These are phyloP conservation scores for Fraxinus sp. DNA, from an alignment of 305 asterid species.

Conservation along the genomic window DNA sequence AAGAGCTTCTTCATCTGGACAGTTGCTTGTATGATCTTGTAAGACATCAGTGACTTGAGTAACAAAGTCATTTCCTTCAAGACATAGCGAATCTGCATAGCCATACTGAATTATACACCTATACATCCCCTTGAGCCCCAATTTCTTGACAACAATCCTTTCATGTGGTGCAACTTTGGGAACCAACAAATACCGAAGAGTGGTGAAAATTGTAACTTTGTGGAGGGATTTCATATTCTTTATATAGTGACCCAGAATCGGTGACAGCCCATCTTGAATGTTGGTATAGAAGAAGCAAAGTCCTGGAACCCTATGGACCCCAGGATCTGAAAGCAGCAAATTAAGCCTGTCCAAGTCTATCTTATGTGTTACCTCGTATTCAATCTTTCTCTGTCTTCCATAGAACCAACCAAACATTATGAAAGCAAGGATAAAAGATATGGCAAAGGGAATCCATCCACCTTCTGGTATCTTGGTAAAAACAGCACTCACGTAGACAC, in stretches of 20 bases:
- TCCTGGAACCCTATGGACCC: constrained; percentile 44
- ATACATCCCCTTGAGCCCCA: constrained; percentile 36
- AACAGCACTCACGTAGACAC: constrained; percentile 44
- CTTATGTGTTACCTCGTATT: constrained; percentile 39
- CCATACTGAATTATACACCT: constrained; percentile 41
- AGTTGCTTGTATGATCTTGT: constrained; percentile 14
- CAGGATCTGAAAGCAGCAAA: constrained; percentile 34
- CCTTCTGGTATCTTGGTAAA: constrained; percentile 44
- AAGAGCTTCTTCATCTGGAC: constrained; percentile 12
- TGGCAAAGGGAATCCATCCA: constrained; percentile 53
- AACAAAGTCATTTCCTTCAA: constrained; percentile 33
- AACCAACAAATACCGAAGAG: constrained; percentile 37
- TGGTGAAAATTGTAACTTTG: constrained; percentile 37
- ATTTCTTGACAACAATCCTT: constrained; percentile 31
- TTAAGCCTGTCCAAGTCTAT: constrained; percentile 28
- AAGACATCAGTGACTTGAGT: constrained; percentile 30
- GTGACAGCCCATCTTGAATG: constrained; percentile 46
- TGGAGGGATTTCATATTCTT: constrained; percentile 42
- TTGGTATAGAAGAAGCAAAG: constrained; percentile 46
- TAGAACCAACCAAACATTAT: constrained; percentile 53
- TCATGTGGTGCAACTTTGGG: constrained; percentile 38
- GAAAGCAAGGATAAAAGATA: constrained; percentile 38
- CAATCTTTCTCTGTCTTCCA: constrained; percentile 43
- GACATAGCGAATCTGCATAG: constrained; percentile 37
- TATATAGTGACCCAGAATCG: constrained; percentile 43